Evolutionary conservation across 805 yeast species (phyloP).

Genomic region (Saccharomycopsis microspora): DNA sequence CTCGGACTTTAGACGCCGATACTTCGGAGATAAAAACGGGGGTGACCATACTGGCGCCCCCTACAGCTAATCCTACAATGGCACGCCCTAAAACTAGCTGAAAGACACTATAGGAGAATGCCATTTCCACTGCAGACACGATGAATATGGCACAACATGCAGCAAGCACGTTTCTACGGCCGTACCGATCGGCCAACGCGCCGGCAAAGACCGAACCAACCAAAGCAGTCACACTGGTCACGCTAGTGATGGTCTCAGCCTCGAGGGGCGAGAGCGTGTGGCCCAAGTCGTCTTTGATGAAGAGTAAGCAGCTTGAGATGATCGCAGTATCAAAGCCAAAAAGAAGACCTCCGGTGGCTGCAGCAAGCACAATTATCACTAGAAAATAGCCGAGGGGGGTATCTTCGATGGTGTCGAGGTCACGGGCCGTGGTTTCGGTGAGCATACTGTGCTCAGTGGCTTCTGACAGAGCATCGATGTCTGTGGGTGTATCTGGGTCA

Average conservation of each 20-base stretch:
- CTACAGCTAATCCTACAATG: constrained; percentile 62
- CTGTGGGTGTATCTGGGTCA: too few relatives aligned
- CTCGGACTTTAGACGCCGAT: constrained; percentile 31
- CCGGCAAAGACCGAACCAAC: constrained; percentile 42
- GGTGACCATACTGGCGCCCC: constrained; percentile 56
- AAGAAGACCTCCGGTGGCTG: constrained; percentile 50
- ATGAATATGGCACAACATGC: constrained; percentile 36
- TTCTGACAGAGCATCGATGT: too few relatives aligned
- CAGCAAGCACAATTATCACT: constrained; percentile 20
- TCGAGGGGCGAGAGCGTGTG: constrained; percentile 24
- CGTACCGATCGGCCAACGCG: constrained; percentile 36
- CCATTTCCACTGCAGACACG: constrained; percentile 37
- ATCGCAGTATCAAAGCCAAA: constrained; percentile 61
- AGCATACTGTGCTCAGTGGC: too few relatives aligned
- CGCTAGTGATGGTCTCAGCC: constrained; percentile 33
- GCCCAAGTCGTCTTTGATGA: constrained; percentile 30
- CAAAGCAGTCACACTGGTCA: constrained; percentile 43
- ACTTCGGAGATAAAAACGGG: constrained; percentile 49
- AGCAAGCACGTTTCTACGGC: constrained; percentile 28
- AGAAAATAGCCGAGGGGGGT: constrained; percentile 13
- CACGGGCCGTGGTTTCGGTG: neutral
- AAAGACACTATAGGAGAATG: constrained; percentile 28
- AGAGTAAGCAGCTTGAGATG: constrained; percentile 45
- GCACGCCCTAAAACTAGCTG: constrained; percentile 44
- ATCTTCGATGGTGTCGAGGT: constrained; percentile 15